Conservation (phyloP, 1,284 basidiomycete genomes). For the Cutaneotrichosporon daszewskae region DNA sequence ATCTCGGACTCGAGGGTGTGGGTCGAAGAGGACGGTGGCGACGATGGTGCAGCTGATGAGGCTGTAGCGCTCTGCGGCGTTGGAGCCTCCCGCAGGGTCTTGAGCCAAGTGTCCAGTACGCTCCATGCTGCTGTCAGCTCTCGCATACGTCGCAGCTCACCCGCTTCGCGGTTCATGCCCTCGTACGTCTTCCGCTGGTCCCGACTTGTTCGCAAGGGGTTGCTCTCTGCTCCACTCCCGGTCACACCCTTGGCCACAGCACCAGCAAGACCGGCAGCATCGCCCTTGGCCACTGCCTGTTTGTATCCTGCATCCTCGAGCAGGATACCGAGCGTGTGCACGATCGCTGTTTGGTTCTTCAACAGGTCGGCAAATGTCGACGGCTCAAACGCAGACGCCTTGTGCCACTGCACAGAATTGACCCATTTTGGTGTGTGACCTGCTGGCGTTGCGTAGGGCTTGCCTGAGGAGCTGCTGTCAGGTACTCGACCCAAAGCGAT, state of each 20-base stretch:
- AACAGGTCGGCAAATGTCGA: constrained; percentile 66
- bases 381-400: constrained; percentile 71
- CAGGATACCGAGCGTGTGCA: constrained; percentile 91
- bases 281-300: constrained; percentile 56
- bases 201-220: constrained; percentile 58
- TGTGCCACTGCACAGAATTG: constrained; percentile 67
- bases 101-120: no score
- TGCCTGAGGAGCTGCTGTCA: constrained; percentile 67
- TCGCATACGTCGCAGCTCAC: constrained; percentile 47
- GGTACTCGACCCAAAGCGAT: background rate
- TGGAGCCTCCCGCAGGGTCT: no score
- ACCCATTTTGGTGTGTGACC: constrained; percentile 87
- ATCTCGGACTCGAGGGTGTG: no score
- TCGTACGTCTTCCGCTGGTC: constrained; percentile 59
- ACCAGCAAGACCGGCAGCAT: constrained; percentile 56
- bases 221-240: constrained; percentile 47
- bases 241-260: constrained; percentile 45
- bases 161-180: constrained; percentile 79
- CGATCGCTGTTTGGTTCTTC: constrained; percentile 63
- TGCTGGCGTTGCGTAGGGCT: constrained; percentile 75
- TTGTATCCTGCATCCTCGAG: constrained; percentile 83
- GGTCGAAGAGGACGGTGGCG: no score
- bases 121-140: constrained; percentile 46
- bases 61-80: no score
- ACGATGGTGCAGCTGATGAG: no score